Percentiles rank a stretch among this genome's conserved stretches.
phyloP scores from a whole-genome alignment of 306 rosid genomes.

The Glycine soja region DNA sequence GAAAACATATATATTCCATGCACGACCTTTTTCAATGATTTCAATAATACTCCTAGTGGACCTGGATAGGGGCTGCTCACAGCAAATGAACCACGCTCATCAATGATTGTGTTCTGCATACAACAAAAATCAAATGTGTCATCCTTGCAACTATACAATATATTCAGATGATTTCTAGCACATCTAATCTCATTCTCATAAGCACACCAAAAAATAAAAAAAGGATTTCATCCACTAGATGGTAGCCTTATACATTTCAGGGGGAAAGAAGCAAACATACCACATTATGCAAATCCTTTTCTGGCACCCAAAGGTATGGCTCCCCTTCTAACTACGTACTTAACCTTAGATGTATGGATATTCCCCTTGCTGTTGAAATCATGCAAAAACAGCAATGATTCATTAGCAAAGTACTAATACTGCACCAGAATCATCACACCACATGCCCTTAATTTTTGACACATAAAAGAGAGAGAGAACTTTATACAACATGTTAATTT shows the following conservation, averaged over 20 bases:
- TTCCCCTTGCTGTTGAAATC: conserved; percentile 65
- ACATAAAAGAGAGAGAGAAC: not conserved
- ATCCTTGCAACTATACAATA: conserved; percentile 9
- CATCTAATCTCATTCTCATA: conserved; percentile 13
- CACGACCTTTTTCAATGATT: conserved; percentile 69
- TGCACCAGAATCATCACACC: not conserved
- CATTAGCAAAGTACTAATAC: conserved; percentile 25
- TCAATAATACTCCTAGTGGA: conserved; percentile 65
- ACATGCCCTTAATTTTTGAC: too few relatives aligned
- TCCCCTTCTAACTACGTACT: conserved; percentile 76
- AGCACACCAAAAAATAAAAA: not conserved
- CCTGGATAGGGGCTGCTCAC: conserved; percentile 85
- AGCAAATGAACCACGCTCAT: conserved; percentile 92
- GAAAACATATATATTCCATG: conserved; percentile 13
- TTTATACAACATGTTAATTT: not conserved
- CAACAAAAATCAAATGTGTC: conserved; percentile 35
- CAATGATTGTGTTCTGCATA: conserved; percentile 77
- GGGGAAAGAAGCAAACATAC: conserved; percentile 48
- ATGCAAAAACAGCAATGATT: conserved; percentile 42
- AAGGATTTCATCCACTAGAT: not conserved
- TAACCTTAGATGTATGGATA: conserved; percentile 79
- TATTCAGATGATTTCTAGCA: not conserved
- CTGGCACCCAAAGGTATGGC: conserved; percentile 90
- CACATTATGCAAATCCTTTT: conserved; percentile 84
- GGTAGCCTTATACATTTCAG: too few relatives aligned